Evolutionary conservation across 257 asterid species (phyloP), one percentile per base, ranked within the genome.

Genomic region (Solanum commersonii): DNA sequence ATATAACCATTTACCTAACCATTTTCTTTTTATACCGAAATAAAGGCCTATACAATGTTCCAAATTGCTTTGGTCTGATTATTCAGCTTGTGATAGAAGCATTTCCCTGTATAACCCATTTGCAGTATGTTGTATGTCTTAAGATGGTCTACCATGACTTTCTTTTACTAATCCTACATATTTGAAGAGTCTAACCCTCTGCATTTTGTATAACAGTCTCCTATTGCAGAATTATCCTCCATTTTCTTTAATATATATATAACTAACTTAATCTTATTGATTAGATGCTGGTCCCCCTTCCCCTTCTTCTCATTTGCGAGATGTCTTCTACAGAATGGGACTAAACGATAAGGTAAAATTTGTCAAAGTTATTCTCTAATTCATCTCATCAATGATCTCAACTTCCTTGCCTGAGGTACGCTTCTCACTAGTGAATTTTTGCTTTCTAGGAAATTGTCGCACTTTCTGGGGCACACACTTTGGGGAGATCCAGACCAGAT

Each of bases 271-370:
- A 7, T 76, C 76, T 73, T 46, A 16, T 74, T 91, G 91, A 88
- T 90, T 92, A 96, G 99, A 93, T 95, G 99, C 99, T 83, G 99
- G 98, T 56, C 99, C 99, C 42, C 98, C 98, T 87, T 94, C 98
- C 70, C 99, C 99, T 87, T 98, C 99, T 88, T 73, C 94, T 89
- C 99, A 97, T 94, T 89, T 97, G 83, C 99, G 99, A 10, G 96
- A 94, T 74, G 99, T 96, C 88, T 97, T 97, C 92, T 95, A 95
- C 86, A 92, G 99, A 87, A 97, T 97, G 99, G 99, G 99, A 83
- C 88, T 97, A 86, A 92, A 88, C 84, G 99, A 97, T 87, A 95
- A 97, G 99, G 99, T 97, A 85, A 71, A 42, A 85, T 40, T 42
- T 14, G n/a, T 85, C 88, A 46, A 0, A 15, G 40, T 9, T 42